Conservation (phyloP, 1,139 yeast species). For the Torulaspora pretoriensis region DNA sequence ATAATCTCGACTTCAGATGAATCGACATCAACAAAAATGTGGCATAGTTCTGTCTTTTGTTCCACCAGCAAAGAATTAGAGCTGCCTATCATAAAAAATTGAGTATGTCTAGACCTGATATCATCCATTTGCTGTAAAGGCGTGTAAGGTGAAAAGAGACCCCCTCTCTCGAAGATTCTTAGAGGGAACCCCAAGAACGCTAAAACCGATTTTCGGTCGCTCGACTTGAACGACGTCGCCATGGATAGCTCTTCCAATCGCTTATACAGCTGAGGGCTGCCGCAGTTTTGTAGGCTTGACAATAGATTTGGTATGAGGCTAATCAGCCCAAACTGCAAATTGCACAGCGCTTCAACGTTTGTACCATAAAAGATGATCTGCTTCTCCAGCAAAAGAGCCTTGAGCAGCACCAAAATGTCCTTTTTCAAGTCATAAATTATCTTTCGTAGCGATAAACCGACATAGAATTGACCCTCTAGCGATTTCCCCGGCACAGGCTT, state of each 20-base stretch:
- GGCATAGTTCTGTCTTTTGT: conserved; percentile 55
- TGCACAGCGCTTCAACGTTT: conserved; percentile 74
- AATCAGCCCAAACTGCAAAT: conserved; percentile 57
- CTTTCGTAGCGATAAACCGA: conserved; percentile 70
- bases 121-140: conserved; percentile 88
- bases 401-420: conserved; percentile 64
- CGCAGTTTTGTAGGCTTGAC: conserved; percentile 68
- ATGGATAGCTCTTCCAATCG: conserved; percentile 50
- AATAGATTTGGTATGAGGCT: conserved; percentile 77
- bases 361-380: conserved; percentile 70
- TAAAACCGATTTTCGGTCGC: conserved; percentile 71
- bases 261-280: conserved; percentile 68
- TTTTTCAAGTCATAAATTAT: conserved; percentile 57
- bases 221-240: conserved; percentile 71
- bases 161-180: conserved; percentile 79
- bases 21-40: conserved; percentile 54
- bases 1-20: conserved; percentile 46
- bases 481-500: conserved; percentile 48
- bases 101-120: conserved; percentile 52
- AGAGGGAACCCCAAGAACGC: conserved; percentile 84
- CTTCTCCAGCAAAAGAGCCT: conserved; percentile 72
- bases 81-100: conserved; percentile 76
- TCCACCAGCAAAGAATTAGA: conserved; percentile 77
- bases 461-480: conserved; percentile 57
- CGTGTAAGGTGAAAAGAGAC: conserved; percentile 86